Evolutionary conservation across 1,284 basidiomycete genomes (phyloP), one percentile per base, ranked within the genome.

Genomic region (Calocybe gambosa): DNA sequence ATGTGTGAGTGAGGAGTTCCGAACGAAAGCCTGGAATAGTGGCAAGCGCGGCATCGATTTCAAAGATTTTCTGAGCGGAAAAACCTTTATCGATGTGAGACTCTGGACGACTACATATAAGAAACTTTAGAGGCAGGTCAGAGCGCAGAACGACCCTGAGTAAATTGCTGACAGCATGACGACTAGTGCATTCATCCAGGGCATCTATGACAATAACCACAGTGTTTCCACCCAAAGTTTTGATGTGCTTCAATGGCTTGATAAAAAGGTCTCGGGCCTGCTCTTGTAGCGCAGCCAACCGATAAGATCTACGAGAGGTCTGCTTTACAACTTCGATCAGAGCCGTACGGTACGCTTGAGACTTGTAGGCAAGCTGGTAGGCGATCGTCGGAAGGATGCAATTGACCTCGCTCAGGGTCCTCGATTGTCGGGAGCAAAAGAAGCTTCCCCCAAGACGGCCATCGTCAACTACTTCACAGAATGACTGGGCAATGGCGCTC

Each of bases 401-500:
- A 12, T 44, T 36, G 15, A 54, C 18, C n/a, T 57, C 43, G 3
- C 44, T 51, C n/a, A 48, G 41, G 6, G 43, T 39, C 2, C 13
- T 16, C 12, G 34, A 23, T 12, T 39, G 33, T 15, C 47, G 43
- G 12, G 54, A 51, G 35, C 54, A 57, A 41, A 58, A 58, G 39
- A 55, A 58, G 42, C 52, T 58, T 2, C 48, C 51, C 10, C 51
- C 50, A 7, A 56, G 51, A 5, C 43, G 31, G 10, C 43, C 45
- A 34, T 47, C 43, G 2, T 13, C 37, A 10, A 38, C 20, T 2
- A 50, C 21, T 25, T 47, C 25, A 31, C 53, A 55, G 29, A 58
- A 51, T 26, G 42, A 56, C n/a, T 56, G 49, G 7, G 52, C 46
- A 15, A 60, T 54, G 9, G 55, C 54, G 9, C 54, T 57, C 39